Evolutionary conservation across 805 yeast species (phyloP).

Genomic region (Lipomyces sp.): DNA sequence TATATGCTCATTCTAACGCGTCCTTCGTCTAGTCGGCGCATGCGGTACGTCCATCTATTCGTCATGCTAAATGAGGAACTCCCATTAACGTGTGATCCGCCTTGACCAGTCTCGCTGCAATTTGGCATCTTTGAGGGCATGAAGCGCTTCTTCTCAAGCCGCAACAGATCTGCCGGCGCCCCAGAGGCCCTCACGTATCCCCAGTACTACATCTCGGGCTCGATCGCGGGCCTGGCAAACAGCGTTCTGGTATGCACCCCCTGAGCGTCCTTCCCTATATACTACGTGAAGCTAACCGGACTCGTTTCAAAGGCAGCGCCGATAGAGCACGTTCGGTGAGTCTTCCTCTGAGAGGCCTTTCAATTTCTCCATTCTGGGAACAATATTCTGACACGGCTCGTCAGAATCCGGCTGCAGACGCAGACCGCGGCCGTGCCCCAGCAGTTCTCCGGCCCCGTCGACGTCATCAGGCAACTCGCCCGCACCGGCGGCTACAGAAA

Average conservation of each 20-base stretch:
- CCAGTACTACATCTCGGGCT: slow-evolving; percentile 81
- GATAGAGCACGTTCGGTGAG: slow-evolving; percentile 26
- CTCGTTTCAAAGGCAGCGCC: slow-evolving; percentile 12
- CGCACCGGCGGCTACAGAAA: slow-evolving; percentile 55
- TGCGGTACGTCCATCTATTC: slow-evolving; percentile 62
- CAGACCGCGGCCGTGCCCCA: slow-evolving; percentile 54
- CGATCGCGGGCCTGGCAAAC: slow-evolving; percentile 89
- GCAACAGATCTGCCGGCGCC: slow-evolving; percentile 40
- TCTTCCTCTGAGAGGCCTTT: too few species aligned
- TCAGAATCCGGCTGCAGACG: slow-evolving; percentile 90
- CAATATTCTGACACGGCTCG: slow-evolving; percentile 27
- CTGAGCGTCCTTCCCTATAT: not conserved
- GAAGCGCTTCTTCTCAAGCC: slow-evolving; percentile 68
- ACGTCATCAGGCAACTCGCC: slow-evolving; percentile 59
- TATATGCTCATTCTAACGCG: too few species aligned
- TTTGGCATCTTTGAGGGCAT: slow-evolving; percentile 92
- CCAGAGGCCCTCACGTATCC: slow-evolving; percentile 45
- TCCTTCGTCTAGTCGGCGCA: slow-evolving; percentile 64
- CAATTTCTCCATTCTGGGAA: not conserved
- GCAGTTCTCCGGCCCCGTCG: slow-evolving; percentile 71
- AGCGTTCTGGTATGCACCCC: slow-evolving; percentile 56
- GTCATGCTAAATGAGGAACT: not conserved
- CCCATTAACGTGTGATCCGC: not conserved
- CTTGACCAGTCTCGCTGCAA: slow-evolving; percentile 63
- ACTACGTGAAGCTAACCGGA: not conserved